phyloP scores from a whole-genome alignment of 2,329 filamentous ascomycete genomes.

The Verticillium zaregamsianum region DNA sequence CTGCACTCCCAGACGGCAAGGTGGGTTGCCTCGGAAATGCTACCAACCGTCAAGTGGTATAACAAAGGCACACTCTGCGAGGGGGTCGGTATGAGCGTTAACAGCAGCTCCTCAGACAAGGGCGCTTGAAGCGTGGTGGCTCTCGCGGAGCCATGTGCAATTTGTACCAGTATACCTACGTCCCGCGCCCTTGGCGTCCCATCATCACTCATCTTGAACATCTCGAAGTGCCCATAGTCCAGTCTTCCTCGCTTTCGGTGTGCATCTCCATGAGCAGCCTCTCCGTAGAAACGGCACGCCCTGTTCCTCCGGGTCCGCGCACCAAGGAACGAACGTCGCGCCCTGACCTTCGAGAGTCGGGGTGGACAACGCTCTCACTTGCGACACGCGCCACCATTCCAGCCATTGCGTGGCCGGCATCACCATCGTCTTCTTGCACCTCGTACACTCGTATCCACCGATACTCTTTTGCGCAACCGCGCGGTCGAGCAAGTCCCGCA shows the following conservation, averaged over 20 bases:
- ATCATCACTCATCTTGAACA: not conserved
- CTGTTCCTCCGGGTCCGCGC: conserved; percentile 26
- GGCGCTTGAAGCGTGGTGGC: not conserved
- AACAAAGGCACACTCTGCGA: conserved; percentile 46
- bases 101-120: not conserved
- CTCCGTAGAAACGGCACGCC: conserved; percentile 41
- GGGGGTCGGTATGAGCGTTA: conserved; percentile 31
- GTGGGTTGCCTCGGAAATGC: conserved; percentile 51
- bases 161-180: not conserved
- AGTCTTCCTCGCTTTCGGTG: conserved; percentile 29
- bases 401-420: conserved; percentile 55
- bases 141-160: not conserved
- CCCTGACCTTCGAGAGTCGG: conserved; percentile 9
- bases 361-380: conserved; percentile 1
- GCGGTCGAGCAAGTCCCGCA: conserved; percentile 34
- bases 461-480: conserved; percentile 36
- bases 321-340: conserved; percentile 18
- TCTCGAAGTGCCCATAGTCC: conserved; percentile 14
- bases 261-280: conserved; percentile 48
- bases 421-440: conserved; percentile 44
- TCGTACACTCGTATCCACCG: conserved; percentile 48
- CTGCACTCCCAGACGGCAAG: conserved; percentile 55
- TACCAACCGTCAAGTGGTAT: conserved; percentile 46
- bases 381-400: conserved; percentile 51
- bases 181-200: not conserved